These are phyloP conservation scores for Ophiostoma quercus DNA, from an alignment of 2,329 filamentous ascomycete species.

Conservation along the genomic window DNA sequence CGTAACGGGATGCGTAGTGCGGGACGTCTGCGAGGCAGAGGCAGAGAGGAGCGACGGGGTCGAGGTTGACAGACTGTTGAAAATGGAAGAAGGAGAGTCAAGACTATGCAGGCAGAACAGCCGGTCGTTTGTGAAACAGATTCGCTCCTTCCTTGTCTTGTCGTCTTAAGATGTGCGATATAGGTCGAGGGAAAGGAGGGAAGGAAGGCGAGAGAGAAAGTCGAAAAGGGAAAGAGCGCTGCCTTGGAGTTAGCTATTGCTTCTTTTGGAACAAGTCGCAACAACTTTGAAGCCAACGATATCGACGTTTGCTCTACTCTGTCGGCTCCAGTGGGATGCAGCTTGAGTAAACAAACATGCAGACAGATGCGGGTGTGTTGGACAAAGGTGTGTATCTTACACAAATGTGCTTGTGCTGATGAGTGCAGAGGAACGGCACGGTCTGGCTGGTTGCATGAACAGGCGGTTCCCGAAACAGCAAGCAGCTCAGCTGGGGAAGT, in stretches of 20 bases:
- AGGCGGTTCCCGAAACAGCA: conserved; percentile 18
- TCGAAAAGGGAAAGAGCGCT: conserved; percentile 3
- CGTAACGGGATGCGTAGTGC: conserved; percentile 28
- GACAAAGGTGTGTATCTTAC: background rate
- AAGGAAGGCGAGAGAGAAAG: background rate
- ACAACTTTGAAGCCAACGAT: too few relatives aligned
- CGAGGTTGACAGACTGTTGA: background rate
- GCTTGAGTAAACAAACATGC: background rate
- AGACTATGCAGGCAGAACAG: background rate
- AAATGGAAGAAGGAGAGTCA: conserved; percentile 20
- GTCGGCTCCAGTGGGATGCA: background rate
- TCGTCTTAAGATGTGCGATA: conserved; percentile 22
- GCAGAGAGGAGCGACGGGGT: background rate
- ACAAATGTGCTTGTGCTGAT: background rate
- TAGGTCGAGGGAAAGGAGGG: conserved; percentile 5
- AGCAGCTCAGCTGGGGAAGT: conserved; percentile 15
- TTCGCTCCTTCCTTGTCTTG: conserved; percentile 12
- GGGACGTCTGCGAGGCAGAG: background rate
- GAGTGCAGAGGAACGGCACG: background rate
- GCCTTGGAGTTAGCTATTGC: background rate
- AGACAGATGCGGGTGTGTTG: background rate
- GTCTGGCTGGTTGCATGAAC: conserved; percentile 17
- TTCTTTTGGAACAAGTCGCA: background rate
- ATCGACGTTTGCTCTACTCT: background rate
- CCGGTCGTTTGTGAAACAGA: conserved; percentile 21